Conservation (phyloP, 2,329 filamentous ascomycete species). For the Elsinoe fawcettii region DNA sequence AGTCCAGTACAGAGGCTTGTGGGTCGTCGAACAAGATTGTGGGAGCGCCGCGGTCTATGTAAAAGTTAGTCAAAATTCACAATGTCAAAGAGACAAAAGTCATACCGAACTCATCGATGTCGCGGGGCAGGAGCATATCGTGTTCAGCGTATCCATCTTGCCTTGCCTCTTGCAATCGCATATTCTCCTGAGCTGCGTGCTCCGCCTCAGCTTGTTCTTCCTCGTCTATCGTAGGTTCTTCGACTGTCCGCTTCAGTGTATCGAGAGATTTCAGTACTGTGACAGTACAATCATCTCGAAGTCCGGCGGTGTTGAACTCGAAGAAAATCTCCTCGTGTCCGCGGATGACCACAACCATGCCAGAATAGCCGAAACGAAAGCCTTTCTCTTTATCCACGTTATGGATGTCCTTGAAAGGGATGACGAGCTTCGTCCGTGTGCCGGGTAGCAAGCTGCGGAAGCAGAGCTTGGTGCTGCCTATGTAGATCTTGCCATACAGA, state of each 20-base stretch:
- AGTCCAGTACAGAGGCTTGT: constrained; percentile 78
- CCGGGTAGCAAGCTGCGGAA: constrained; percentile 86
- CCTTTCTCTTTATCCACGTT: constrained; percentile 93
- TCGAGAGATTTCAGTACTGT: constrained; percentile 73
- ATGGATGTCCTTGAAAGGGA: constrained; percentile 84
- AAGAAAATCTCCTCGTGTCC: constrained; percentile 96
- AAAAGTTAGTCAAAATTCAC: background rate
- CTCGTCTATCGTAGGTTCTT: constrained; percentile 58
- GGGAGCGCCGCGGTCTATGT: constrained; percentile 47
- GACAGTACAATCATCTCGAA: constrained; percentile 81
- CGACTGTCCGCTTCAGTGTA: constrained; percentile 59
- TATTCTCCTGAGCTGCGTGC: constrained; percentile 68
- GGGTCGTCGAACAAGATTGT: constrained; percentile 86
- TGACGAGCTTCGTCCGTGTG: constrained; percentile 82
- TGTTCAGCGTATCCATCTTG: constrained; percentile 37
- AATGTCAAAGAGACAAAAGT: background rate
- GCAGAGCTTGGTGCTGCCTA: constrained; percentile 80
- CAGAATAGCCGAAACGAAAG: constrained; percentile 84
- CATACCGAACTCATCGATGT: constrained; percentile 19
- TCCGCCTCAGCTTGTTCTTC: constrained; percentile 65
- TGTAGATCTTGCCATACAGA: constrained; percentile 92
- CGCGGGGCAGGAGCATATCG: constrained; percentile 29
- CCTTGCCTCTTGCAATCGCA: constrained; percentile 66
- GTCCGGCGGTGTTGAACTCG: constrained; percentile 70
- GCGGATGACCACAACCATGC: constrained; percentile 83